Evolutionary conservation across 495 filamentous ascomycete genomes (phyloP).

Genomic region (Aspergillus funiculosus): DNA sequence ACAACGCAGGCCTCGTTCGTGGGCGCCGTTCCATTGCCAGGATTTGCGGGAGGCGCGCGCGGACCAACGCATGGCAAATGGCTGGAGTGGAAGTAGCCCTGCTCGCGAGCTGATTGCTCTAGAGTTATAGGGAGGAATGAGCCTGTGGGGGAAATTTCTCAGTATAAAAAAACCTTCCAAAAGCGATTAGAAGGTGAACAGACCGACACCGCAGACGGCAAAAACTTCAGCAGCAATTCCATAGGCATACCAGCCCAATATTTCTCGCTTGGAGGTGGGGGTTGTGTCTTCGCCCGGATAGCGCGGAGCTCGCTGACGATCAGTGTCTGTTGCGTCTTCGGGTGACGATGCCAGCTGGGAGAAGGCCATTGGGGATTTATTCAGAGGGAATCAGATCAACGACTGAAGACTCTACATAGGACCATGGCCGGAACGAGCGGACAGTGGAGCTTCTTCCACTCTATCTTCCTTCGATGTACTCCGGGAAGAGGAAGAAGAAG

Average conservation of each 20-base stretch:
- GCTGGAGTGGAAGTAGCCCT: constrained; percentile 62
- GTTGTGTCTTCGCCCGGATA: constrained; percentile 81
- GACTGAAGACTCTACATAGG: not conserved
- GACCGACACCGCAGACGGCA: constrained; percentile 72
- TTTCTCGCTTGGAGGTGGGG: constrained; percentile 70
- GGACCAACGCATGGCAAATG: constrained; percentile 37
- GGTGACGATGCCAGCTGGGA: constrained; percentile 16
- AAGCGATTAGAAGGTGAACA: not conserved
- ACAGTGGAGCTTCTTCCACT: constrained; percentile 11
- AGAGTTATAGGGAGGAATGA: constrained; percentile 87
- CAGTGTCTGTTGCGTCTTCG: constrained; percentile 15
- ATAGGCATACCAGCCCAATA: constrained; percentile 85
- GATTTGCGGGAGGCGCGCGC: constrained; percentile 11
- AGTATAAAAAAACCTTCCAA: not conserved
- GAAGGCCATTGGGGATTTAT: constrained; percentile 18
- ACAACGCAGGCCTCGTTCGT: constrained; percentile 42
- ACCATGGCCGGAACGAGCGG: constrained; percentile 9
- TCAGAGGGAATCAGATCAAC: not conserved
- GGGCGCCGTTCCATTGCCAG: constrained; percentile 36
- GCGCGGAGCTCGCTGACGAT: constrained; percentile 33
- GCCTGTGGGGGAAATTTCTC: constrained; percentile 50
- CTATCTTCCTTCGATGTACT: constrained; percentile 1
- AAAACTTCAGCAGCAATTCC: constrained; percentile 89
- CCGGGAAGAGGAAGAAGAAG: too few relatives aligned
- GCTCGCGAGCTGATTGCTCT: constrained; percentile 79